These are phyloP conservation scores for Ceratobasidium sp. DNA, from an alignment of 1,284 basidiomycete species.

Conservation along the genomic window DNA sequence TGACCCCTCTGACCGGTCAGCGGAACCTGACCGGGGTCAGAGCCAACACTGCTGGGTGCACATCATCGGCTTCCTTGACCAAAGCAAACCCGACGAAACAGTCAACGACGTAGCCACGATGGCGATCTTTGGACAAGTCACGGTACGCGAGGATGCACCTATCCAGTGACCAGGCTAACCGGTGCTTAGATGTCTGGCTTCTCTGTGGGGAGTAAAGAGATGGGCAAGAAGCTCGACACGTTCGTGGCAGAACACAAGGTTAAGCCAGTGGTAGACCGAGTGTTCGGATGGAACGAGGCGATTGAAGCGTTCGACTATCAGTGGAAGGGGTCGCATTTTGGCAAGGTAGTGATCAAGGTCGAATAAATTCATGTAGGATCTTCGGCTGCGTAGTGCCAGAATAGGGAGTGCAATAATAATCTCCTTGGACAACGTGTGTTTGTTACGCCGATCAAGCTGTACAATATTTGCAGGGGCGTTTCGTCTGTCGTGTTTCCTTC, in stretches of 20 bases:
- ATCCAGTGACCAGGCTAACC: no score
- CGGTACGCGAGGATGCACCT: not conserved
- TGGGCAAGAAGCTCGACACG: conserved; percentile 4
- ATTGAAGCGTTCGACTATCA: conserved; percentile 3
- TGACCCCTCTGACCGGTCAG: conserved; percentile 1
- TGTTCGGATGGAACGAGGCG: conserved; percentile 1
- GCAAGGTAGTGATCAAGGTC: conserved; percentile 15
- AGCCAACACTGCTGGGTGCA: conserved; percentile 5
- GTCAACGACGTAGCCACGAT: not conserved
- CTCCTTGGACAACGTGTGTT: no score
- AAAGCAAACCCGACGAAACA: not conserved
- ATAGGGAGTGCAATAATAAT: no score
- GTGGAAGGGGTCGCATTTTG: conserved; percentile 8
- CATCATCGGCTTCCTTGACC: not conserved
- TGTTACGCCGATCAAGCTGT: no score
- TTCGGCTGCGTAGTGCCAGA: no score
- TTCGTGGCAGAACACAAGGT: conserved; percentile 15
- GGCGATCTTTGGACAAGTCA: not conserved
- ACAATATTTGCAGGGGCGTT: no score
- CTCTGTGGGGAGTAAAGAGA: conserved; percentile 7
- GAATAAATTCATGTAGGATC: not conserved
- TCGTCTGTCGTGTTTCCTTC: no score
- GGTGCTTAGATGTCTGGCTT: conserved; percentile 12
- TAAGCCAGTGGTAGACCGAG: conserved; percentile 1
- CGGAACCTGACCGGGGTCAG: not conserved